Percentiles rank a stretch among this genome's conserved stretches.
Conservation (phyloP, 2,329 filamentous ascomycete genomes). For the Diplodia corticola region DNA sequence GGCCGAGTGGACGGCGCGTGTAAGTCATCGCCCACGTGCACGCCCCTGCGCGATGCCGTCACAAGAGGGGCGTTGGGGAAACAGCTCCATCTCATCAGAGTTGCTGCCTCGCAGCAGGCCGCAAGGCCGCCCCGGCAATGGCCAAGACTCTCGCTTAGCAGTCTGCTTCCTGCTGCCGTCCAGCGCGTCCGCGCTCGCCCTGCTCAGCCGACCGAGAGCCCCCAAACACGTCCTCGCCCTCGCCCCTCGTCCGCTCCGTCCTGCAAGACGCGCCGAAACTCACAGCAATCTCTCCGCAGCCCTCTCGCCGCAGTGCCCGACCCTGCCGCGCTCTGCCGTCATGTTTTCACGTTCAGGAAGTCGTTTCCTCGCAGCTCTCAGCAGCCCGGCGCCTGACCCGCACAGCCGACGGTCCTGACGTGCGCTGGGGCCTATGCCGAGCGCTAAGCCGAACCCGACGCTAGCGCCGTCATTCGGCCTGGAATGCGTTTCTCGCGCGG, state of each 20-base stretch:
- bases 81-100: not conserved
- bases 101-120: not conserved
- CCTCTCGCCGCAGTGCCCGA: not conserved
- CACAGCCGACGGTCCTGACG: constrained; percentile 18
- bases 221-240: not conserved
- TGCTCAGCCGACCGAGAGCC: constrained; percentile 13
- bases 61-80: not conserved
- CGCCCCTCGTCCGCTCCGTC: not conserved
- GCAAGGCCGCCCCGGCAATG: not conserved
- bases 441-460: constrained; percentile 13
- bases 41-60: constrained; percentile 15
- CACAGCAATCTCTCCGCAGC: not conserved
- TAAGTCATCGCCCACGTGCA: constrained; percentile 1
- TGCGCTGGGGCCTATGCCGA: constrained; percentile 11
- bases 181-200: constrained; percentile 3
- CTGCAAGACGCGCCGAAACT: constrained; percentile 1
- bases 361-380: not conserved
- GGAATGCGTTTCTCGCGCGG: constrained; percentile 22
- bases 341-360: not conserved
- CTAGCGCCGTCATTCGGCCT: constrained; percentile 20
- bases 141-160: constrained; percentile 17
- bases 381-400: constrained; percentile 4
- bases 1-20: not conserved
- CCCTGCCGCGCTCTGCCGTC: not conserved
- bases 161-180: constrained; percentile 11